Conservation (phyloP, 2,329 filamentous ascomycete genomes). For the Colletotrichum scovillei region DNA sequence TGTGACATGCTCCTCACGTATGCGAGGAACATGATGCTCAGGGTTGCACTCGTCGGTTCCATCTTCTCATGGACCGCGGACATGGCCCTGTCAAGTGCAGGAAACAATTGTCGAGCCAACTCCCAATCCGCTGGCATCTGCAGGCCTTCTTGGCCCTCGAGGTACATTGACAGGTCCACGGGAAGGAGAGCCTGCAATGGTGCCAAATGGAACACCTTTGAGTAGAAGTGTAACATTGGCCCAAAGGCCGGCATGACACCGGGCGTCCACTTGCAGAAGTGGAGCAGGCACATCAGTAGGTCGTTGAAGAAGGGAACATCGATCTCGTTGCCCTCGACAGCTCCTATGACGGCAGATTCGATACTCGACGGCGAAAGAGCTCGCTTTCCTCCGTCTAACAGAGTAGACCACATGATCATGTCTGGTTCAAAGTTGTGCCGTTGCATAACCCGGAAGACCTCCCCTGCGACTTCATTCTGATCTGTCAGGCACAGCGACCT, state of each 20-base stretch:
- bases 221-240: slow-evolving; percentile 61
- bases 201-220: slow-evolving; percentile 58
- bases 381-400: slow-evolving; percentile 78
- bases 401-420: slow-evolving; percentile 72
- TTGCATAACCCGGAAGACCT: slow-evolving; percentile 72
- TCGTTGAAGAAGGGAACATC: slow-evolving; percentile 62
- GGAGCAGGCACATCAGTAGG: slow-evolving; percentile 54
- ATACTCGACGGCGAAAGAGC: slow-evolving; percentile 65
- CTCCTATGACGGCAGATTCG: slow-evolving; percentile 47
- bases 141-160: slow-evolving; percentile 19
- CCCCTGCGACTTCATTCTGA: slow-evolving; percentile 71
- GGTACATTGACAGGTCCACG: slow-evolving; percentile 30
- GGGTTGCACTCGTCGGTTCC: slow-evolving; percentile 51
- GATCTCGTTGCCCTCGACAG: slow-evolving; percentile 57
- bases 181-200: slow-evolving; percentile 55
- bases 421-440: slow-evolving; percentile 72
- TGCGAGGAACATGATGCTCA: slow-evolving; percentile 59
- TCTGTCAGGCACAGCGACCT: slow-evolving; percentile 76
- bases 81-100: slow-evolving; percentile 47
- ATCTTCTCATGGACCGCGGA: slow-evolving; percentile 38
- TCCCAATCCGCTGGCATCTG: slow-evolving; percentile 33
- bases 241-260: slow-evolving; percentile 52
- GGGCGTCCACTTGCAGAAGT: slow-evolving; percentile 50
- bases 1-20: slow-evolving; percentile 55
- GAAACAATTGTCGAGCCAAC: slow-evolving; percentile 39